Evolutionary conservation across 345 rosid species (phyloP).

Genomic region (Dipteronia dyeriana): DNA sequence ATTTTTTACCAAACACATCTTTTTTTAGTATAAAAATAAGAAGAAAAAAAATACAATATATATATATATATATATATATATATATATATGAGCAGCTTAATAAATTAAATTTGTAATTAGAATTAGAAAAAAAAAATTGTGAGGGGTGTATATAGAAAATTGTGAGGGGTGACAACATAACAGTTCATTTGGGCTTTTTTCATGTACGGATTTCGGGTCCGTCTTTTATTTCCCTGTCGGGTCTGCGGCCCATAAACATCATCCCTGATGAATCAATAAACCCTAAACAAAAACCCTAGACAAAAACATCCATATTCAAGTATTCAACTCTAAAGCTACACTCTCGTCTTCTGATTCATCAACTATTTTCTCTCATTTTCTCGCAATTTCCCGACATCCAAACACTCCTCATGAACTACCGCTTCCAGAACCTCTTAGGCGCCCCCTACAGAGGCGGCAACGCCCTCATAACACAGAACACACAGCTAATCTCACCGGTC

Average conservation of each 20-base stretch:
- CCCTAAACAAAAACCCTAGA: slow-evolving; percentile 12
- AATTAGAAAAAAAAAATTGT: no score
- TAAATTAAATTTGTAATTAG: no score
- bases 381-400: slow-evolving; percentile 12
- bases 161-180: no score
- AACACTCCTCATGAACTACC: slow-evolving; percentile 64
- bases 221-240: not conserved
- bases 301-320: not conserved
- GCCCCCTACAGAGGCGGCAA: slow-evolving; percentile 95
- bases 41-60: no score
- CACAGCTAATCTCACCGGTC: slow-evolving; percentile 76
- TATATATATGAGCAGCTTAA: no score
- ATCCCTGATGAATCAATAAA: not conserved
- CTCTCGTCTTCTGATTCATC: not conserved
- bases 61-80: no score
- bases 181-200: no score
- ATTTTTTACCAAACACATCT: no score
- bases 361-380: not conserved
- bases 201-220: not conserved
- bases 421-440: slow-evolving; percentile 81
- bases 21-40: no score
- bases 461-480: slow-evolving; percentile 57
- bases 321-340: not conserved
- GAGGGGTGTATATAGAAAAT: no score
- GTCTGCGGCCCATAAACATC: not conserved